These are phyloP conservation scores for Penicillium expansum DNA, from an alignment of 2,329 filamentous ascomycete species.

Conservation along the genomic window DNA sequence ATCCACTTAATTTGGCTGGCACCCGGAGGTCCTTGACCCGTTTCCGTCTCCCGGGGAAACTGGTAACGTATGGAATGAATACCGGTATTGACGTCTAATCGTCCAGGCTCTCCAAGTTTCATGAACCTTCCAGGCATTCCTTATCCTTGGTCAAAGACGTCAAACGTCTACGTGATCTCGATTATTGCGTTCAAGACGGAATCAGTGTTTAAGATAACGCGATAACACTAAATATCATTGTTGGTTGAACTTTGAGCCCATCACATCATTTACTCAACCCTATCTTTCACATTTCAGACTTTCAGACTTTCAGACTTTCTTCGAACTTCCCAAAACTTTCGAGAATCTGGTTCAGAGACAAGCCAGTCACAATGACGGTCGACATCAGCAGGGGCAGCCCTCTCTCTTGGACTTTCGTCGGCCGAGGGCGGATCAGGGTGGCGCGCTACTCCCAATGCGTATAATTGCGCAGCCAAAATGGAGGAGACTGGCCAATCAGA, in stretches of 20 bases:
- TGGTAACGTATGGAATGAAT: constrained; percentile 5
- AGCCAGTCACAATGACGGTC: constrained; percentile 9
- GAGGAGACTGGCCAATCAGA: constrained; percentile 24
- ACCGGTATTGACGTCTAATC: constrained; percentile 14
- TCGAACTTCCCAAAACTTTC: neutral
- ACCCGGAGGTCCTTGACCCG: constrained; percentile 13
- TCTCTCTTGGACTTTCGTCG: constrained; percentile 7
- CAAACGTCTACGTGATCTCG: constrained; percentile 10
- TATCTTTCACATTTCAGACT: neutral
- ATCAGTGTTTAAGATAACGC: neutral
- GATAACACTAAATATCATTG: constrained; percentile 3
- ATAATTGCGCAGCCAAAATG: constrained; percentile 26
- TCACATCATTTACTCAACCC: neutral
- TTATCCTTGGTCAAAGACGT: constrained; percentile 18
- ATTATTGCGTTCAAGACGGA: neutral
- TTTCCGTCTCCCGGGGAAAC: constrained; percentile 10
- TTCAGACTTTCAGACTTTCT: neutral
- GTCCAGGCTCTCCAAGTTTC: constrained; percentile 17
- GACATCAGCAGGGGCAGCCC: constrained; percentile 11
- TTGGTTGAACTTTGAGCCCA: neutral
- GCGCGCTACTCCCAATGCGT: constrained; percentile 29
- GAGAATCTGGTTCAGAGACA: neutral
- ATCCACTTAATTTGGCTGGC: neutral
- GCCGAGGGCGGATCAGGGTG: constrained; percentile 31
- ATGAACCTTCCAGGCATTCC: constrained; percentile 32